Evolutionary conservation across 345 rosid species (phyloP), one percentile per base, ranked within the genome.

Genomic region (Fremontodendron californicum): DNA sequence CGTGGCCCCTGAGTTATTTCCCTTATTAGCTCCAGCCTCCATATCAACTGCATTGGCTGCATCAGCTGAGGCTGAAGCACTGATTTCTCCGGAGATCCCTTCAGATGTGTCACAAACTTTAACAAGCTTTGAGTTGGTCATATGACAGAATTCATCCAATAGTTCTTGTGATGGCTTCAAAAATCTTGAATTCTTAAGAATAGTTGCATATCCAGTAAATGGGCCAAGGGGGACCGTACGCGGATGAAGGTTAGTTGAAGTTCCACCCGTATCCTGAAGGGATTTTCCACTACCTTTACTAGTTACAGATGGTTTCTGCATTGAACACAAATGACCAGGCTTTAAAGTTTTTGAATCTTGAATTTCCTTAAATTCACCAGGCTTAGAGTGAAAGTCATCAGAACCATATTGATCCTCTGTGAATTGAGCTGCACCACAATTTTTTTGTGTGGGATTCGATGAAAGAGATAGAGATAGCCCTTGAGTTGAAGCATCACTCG

Each of bases 191-290:
- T 86, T 84, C 79, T 87, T 87, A n/a, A 91, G 79, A 69, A 91
- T 86, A 3, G 89, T 81, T 10, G 96, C 90, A 66, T 91, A 91
- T 27, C 96, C 96, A 0, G 92, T 91, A 78, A 91, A 91, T 0
- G 96, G 96, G 48, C 96, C 93, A 4, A 89, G 90, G 64, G 93
- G 96, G 16, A 90, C 90, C 0, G 84, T 71, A 8, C 75, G 82
- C 33, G 83, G 74, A 25, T 77, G 68, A 78, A 52, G 40, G 31
- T 18, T 73, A 40, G 71, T 61, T 42, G 88, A 74, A 21, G 84
- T 54, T 42, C 84, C 88, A 3, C 37, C 78, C 0, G 75, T 21
- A 7, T 83, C 85, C 5, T 80, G 76, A 25, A 81, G 35, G 86
- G 71, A 55, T 13, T 87, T 87, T 49, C 85, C 86, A 15, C 69